A percentile compares a stretch with the other conserved stretches of the same genome.
These are phyloP conservation scores for Yamadazyma membranifaciens DNA, from an alignment of 1,139 yeast species.

Conservation along the genomic window DNA sequence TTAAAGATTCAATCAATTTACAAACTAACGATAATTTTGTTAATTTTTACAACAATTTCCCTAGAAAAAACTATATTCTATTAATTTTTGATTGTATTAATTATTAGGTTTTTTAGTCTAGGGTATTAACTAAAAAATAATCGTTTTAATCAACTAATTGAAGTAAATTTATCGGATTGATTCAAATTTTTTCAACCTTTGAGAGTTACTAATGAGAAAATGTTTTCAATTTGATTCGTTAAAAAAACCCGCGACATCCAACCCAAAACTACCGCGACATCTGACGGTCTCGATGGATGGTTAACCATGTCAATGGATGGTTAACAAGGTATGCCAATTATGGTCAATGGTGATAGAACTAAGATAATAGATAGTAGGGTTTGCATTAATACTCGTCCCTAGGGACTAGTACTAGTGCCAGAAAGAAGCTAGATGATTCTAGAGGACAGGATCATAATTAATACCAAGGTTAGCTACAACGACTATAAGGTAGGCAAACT, in stretches of 20 bases:
- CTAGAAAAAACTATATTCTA: constrained; percentile 1
- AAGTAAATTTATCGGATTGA: constrained; percentile 1
- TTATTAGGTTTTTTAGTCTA: neutral
- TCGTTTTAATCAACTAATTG: constrained; percentile 1
- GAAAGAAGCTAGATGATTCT: no score
- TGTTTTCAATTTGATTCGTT: constrained; percentile 35
- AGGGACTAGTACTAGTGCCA: no score
- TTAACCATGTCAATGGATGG: no score
- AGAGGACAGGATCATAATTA: no score
- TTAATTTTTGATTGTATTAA: neutral
- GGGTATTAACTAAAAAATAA: constrained; percentile 1
- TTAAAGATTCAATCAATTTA: neutral
- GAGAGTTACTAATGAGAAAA: constrained; percentile 22
- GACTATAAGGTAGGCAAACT: neutral
- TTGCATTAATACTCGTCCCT: no score
- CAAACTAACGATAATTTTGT: neutral
- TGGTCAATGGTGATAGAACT: no score
- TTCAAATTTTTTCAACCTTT: constrained; percentile 4
- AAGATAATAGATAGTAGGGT: no score
- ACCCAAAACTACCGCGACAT: neutral
- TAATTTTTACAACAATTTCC: neutral
- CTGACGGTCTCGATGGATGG: no score
- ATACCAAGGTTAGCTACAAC: no score
- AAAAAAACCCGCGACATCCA: constrained; percentile 10
- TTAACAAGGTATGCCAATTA: no score